Conservation (phyloP, 2,329 filamentous ascomycete species). For the Trichothecium roseum region DNA sequence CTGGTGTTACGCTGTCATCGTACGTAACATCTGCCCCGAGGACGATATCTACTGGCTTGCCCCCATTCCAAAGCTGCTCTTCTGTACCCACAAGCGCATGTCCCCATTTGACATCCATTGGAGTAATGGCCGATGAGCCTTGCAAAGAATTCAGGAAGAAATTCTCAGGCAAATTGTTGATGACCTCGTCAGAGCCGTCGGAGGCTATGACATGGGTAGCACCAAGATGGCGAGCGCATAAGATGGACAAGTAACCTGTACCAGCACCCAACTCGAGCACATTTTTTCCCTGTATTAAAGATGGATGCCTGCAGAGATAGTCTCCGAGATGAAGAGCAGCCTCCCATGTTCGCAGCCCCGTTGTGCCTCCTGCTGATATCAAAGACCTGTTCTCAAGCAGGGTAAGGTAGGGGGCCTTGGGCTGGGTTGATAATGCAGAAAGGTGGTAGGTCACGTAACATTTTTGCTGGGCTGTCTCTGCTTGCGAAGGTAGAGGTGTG, state of each 20-base stretch:
- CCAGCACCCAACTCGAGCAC: constrained; percentile 67
- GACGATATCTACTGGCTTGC: constrained; percentile 46
- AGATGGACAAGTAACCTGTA: constrained; percentile 64
- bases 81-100: constrained; percentile 47
- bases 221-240: constrained; percentile 58
- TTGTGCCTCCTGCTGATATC: constrained; percentile 62
- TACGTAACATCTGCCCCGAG: constrained; percentile 74
- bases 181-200: constrained; percentile 64
- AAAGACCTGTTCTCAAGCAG: constrained; percentile 60
- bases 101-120: constrained; percentile 56
- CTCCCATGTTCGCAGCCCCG: constrained; percentile 73
- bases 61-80: constrained; percentile 39
- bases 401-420: constrained; percentile 34
- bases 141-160: constrained; percentile 58
- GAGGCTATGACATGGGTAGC: constrained; percentile 54
- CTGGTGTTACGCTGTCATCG: constrained; percentile 51
- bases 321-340: constrained; percentile 64
- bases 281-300: constrained; percentile 39
- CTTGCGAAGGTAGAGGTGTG: constrained; percentile 52
- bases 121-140: constrained; percentile 28
- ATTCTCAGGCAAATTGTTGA: constrained; percentile 57
- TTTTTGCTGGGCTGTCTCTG: constrained; percentile 57
- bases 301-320: constrained; percentile 45
- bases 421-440: constrained; percentile 18
- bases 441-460: constrained; percentile 63